phyloP scores from a whole-genome alignment of 192 early-diverging fungal species.

The Umbelopsis isabellina region DNA sequence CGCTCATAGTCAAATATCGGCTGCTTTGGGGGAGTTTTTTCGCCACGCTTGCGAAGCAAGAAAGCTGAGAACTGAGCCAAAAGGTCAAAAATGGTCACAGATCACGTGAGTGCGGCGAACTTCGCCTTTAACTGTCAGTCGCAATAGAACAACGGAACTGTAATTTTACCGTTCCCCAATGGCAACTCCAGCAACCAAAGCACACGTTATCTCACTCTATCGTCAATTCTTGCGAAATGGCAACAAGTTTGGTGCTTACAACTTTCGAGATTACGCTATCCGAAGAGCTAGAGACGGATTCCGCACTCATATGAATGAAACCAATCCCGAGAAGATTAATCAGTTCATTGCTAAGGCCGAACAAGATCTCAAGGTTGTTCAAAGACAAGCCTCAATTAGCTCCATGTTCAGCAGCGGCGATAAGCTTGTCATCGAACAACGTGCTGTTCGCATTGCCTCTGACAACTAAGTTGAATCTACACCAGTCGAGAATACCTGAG shows the following conservation, averaged over 20 bases:
- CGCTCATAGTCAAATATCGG: constrained; percentile 17
- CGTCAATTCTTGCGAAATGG: constrained; percentile 75
- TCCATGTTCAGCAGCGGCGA: constrained; percentile 67
- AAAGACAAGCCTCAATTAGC: constrained; percentile 79
- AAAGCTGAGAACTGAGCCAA: too few relatives aligned
- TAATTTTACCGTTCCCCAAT: background rate
- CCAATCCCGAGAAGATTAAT: constrained; percentile 59
- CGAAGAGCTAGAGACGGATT: constrained; percentile 83
- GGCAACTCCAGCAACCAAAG: constrained; percentile 42
- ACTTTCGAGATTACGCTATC: constrained; percentile 86
- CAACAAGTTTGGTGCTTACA: constrained; percentile 79
- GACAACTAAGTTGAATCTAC: constrained; percentile 18
- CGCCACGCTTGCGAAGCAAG: background rate
- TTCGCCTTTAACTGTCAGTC: too few relatives aligned
- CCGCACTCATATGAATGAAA: constrained; percentile 56
- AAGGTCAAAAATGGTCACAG: background rate
- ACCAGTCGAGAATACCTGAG: constrained; percentile 21
- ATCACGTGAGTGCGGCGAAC: background rate
- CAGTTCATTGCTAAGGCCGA: constrained; percentile 62
- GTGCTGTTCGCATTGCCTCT: constrained; percentile 6
- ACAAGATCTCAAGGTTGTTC: constrained; percentile 70
- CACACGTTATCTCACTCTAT: constrained; percentile 76
- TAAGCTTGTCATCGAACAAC: constrained; percentile 70
- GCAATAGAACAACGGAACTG: background rate
- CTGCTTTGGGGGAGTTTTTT: background rate